Percentiles rank a stretch among this genome's conserved stretches.
Evolutionary conservation across 805 yeast species (phyloP).

Genomic region (Yarrowia divulgata): DNA sequence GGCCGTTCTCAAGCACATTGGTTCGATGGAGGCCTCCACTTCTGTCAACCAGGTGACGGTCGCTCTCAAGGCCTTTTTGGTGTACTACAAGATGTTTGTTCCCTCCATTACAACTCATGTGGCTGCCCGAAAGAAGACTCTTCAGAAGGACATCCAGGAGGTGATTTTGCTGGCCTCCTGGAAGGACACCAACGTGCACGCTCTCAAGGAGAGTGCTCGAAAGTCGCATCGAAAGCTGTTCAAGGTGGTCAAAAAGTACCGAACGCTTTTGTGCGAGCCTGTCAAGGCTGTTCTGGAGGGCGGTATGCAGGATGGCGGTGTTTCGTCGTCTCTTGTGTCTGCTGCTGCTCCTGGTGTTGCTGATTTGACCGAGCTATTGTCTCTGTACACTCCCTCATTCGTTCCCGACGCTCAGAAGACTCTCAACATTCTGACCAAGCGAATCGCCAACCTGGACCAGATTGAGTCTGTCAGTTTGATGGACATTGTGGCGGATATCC

Average conservation of each 20-base stretch:
- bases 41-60: conserved; percentile 48
- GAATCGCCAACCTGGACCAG: conserved; percentile 50
- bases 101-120: conserved; percentile 59
- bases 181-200: conserved; percentile 95
- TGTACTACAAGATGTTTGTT: conserved; percentile 72
- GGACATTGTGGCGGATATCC: conserved; percentile 62
- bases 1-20: conserved; percentile 52
- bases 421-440: conserved; percentile 62
- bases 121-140: conserved; percentile 55
- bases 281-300: conserved; percentile 64
- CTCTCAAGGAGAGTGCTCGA: conserved; percentile 91
- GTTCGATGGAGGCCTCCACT: conserved; percentile 44
- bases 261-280: conserved; percentile 63
- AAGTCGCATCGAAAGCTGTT: conserved; percentile 84
- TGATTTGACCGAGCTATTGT: conserved; percentile 55
- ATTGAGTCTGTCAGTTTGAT: conserved; percentile 59
- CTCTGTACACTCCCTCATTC: conserved; percentile 55
- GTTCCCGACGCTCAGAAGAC: conserved; percentile 61
- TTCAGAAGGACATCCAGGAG: conserved; percentile 84
- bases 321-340: background rate
- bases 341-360: conserved; percentile 5
- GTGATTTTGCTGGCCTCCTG: conserved; percentile 90
- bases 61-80: conserved; percentile 64
- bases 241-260: conserved; percentile 82
- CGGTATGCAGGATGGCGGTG: background rate